phyloP scores from a whole-genome alignment of 2,329 filamentous ascomycete species.

The Epichloe sylvatica region DNA sequence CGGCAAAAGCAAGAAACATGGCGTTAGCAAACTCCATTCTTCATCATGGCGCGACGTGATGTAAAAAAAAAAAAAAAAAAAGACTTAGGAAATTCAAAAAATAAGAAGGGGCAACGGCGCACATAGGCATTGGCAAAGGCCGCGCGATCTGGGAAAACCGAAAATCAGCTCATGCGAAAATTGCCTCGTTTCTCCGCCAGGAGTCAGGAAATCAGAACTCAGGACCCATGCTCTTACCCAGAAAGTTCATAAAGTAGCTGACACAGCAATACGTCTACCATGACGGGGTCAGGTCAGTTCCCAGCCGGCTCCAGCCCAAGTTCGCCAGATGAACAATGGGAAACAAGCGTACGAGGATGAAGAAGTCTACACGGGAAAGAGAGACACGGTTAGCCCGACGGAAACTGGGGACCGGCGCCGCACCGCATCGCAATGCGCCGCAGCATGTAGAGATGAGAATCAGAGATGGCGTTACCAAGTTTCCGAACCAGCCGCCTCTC shows the following conservation, averaged over 20 bases:
- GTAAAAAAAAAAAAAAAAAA: too few relatives aligned
- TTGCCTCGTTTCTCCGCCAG: slow-evolving; percentile 10
- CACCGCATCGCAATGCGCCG: not conserved
- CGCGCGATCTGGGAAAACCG: not conserved
- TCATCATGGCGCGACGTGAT: slow-evolving; percentile 8
- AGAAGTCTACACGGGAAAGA: slow-evolving; percentile 19
- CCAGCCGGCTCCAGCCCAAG: too few relatives aligned
- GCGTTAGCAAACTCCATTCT: slow-evolving; percentile 29
- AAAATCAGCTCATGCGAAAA: slow-evolving; percentile 31
- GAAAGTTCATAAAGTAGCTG: slow-evolving; percentile 41
- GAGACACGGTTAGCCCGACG: too few relatives aligned
- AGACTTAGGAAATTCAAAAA: too few relatives aligned
- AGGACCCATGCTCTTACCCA: slow-evolving; percentile 19
- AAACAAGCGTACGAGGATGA: slow-evolving; percentile 30
- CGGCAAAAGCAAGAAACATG: too few relatives aligned
- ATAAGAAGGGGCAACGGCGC: not conserved
- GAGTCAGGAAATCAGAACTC: too few relatives aligned
- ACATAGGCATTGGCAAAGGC: not conserved
- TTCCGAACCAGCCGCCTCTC: not conserved
- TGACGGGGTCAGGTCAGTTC: too few relatives aligned
- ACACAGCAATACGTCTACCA: slow-evolving; percentile 43
- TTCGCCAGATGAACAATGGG: too few relatives aligned
- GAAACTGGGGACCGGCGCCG: not conserved
- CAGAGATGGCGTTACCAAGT: not conserved
- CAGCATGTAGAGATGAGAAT: not conserved